Base-by-base conservation (phyloP, 208 protist species). In the Trypanosoma congolense region DNA sequence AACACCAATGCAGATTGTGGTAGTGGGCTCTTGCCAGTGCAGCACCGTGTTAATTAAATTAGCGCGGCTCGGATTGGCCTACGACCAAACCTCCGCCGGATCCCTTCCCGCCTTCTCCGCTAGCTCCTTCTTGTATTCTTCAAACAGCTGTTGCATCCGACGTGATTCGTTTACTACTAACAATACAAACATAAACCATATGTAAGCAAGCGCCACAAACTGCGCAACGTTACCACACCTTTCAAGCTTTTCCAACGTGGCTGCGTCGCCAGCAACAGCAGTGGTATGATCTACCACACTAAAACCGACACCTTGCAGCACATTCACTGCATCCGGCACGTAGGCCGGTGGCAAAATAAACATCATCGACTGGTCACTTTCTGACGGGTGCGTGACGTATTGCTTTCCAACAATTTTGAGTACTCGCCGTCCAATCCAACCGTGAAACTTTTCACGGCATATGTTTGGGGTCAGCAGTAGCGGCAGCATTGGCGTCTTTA, bases 121-220 rank as follows among this genome's bases (percentile, higher is more conserved):
- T 55, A 89, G 75, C 45, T 89, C 85, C 8, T 73, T 63, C 56
- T 87, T 88, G 61, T 89, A 92, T 44, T 89, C 81, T 26, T 79
- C 61, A 55, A 89, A 92, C 50, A 87, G 58, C 8, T 30, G 45
- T 28, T 79, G 61, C 25, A 87, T 24, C 44, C 83, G 77, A 31
- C 60, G 68, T 25, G 62, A 73, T 61, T 89, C 80, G 36, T 79
- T 83, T 24, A 79, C 19, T 18, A 92, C 49, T 59, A 88, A 81
- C 19, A 92, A 58, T 19, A 57, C 60, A 30, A 89, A 75, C 43
- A 92, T 74, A 48, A 85, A 71, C 81, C 85, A 92, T 16, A 92
- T 31, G 48, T 92, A 92, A 18, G 56, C 58, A 24, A 92, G 58
- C 24, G 70, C 79, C n/a, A 83, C 48, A 30, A 75, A 45, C 62